Conservation (phyloP, 495 filamentous ascomycete species). For the Geoglossum glabrum region DNA sequence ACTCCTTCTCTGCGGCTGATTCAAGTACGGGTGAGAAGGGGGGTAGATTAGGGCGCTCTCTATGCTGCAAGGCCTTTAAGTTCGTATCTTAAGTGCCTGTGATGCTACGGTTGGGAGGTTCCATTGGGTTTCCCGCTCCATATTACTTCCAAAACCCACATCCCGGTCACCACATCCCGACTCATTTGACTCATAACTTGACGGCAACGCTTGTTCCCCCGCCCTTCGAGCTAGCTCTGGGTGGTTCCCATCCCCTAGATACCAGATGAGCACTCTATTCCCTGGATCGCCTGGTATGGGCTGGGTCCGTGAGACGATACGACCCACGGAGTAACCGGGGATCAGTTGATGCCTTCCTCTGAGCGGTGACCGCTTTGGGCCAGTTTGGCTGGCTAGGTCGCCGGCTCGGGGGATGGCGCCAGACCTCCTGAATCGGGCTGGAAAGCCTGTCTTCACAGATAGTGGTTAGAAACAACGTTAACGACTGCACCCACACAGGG, state of each 20-base stretch:
- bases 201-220: neutral
- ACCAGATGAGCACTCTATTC: slow-evolving; percentile 5
- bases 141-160: neutral
- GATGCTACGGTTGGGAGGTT: neutral
- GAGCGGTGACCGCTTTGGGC: slow-evolving; percentile 2
- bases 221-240: slow-evolving; percentile 5
- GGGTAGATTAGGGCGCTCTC: neutral
- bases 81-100: neutral
- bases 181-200: neutral
- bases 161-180: neutral
- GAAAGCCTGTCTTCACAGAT: neutral
- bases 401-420: neutral
- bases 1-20: slow-evolving; percentile 2
- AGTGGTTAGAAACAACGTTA: no score
- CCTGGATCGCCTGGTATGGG: slow-evolving; percentile 5
- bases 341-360: slow-evolving; percentile 4
- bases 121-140: neutral
- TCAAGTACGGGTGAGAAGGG: neutral
- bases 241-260: slow-evolving; percentile 1
- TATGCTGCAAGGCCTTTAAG: neutral
- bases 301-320: neutral
- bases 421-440: neutral
- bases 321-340: neutral
- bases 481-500: neutral
- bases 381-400: neutral